Evolutionary conservation across 2,329 filamentous ascomycete species (phyloP).

Genomic region (Thelonectria discophora): DNA sequence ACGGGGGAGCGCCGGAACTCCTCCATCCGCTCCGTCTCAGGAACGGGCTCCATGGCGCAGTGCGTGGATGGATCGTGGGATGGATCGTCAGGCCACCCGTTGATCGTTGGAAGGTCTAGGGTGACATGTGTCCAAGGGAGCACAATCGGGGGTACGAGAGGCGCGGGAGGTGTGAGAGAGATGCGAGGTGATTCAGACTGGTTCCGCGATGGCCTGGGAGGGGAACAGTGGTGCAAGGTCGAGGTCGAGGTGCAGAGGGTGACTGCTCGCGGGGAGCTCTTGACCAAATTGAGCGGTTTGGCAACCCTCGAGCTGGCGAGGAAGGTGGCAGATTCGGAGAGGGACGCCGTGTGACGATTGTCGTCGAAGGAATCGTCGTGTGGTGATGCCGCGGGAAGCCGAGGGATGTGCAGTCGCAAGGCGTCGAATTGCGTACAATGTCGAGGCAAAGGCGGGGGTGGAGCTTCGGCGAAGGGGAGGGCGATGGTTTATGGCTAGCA

Average conservation of each 20-base stretch:
- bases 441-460: constrained; percentile 22
- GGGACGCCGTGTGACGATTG: background rate
- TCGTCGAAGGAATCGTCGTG: constrained; percentile 6
- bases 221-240: background rate
- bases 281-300: constrained; percentile 1
- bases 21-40: constrained; percentile 74
- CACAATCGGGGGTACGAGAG: background rate
- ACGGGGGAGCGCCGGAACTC: constrained; percentile 68
- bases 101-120: constrained; percentile 35
- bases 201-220: background rate
- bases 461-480: constrained; percentile 12
- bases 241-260: background rate
- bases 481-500: constrained; percentile 12
- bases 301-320: constrained; percentile 1
- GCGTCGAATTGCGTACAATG: background rate
- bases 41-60: constrained; percentile 70
- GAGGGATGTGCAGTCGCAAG: constrained; percentile 9
- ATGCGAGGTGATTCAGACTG: background rate
- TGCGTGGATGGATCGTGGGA: constrained; percentile 28
- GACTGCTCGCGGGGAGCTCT: constrained; percentile 1
- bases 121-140: constrained; percentile 36
- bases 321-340: background rate
- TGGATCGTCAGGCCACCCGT: constrained; percentile 36
- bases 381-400: constrained; percentile 5
- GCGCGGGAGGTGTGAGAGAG: background rate